Evolutionary conservation across 352 stramenopile species (phyloP), one percentile per base, ranked within the genome.

Genomic region (Pythium dissotocum): DNA sequence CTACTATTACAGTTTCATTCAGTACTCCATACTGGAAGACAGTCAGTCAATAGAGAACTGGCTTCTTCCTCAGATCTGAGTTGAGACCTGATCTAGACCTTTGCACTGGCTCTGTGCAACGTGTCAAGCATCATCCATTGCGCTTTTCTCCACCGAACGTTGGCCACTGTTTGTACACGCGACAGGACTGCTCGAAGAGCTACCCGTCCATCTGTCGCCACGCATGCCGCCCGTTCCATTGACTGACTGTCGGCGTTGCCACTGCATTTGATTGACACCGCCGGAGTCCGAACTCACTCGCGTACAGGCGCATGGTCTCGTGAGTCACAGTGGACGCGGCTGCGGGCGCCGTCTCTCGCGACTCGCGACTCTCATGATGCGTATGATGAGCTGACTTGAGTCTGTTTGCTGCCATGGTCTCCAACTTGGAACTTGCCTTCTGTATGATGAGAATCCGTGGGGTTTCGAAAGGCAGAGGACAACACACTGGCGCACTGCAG

Each of bases 291-390:
- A 24, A 24, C 21, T 24, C 21, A 24, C 21, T 24, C 21, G 21
- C 21, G 9, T 12, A 16, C 36, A 42, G 6, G 6, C 36, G 36
- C 36, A 9, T 42, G 36, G 36, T 24, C 33, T 32, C 44, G 44
- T 52, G 44, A 52, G 18, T 52, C 44, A 52, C 44, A 52, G 44
- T 52, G 44, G 44, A 52, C 44, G 44, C 44, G 44, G 44, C 44
- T 52, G 44, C n/a, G 5, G 14, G 40, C 18, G 40, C 40, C 40
- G 40, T 49, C 40, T 49, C 44, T 30, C 44, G 18, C 21, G n/a
- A 21, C 21, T 4, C 18, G 13, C 21, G 44, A 51, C 42, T 51
- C 10, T 12, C 13, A 16, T 51, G 42, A 51, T 52, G n/a, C 18
- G 18, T 52, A n/a, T 13, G n/a, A 6, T 52, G n/a, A 2, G 44